phyloP scores from a whole-genome alignment of 208 protist genomes.

The Crithidia mellificae region DNA sequence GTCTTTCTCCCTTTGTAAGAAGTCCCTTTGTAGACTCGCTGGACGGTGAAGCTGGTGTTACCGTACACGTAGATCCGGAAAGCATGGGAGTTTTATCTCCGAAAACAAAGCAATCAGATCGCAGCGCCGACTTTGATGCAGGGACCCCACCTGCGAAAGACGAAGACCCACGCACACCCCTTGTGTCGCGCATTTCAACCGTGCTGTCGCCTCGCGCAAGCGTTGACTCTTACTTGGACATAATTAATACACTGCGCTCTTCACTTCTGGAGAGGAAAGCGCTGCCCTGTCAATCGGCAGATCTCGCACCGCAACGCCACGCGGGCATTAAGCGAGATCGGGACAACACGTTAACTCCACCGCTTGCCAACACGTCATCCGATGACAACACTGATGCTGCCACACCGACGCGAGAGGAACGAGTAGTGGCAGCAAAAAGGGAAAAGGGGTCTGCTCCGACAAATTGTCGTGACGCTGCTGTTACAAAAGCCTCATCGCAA shows the following conservation, averaged over 20 bases:
- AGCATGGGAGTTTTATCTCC: no score
- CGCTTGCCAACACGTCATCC: no score
- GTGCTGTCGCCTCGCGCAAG: conserved; percentile 9
- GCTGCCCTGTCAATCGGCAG: no score
- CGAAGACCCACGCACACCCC: not conserved
- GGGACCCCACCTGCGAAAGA: not conserved
- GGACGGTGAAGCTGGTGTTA: not conserved
- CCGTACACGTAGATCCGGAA: no score
- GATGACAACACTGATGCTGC: no score
- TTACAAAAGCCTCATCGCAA: no score
- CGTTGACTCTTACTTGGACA: conserved; percentile 5
- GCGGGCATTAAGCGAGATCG: not conserved
- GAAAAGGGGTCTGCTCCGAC: no score
- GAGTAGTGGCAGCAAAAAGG: no score
- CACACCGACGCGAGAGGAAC: not conserved
- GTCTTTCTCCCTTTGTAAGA: not conserved
- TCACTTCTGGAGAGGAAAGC: not conserved
- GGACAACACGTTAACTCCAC: not conserved
- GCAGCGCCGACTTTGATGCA: no score
- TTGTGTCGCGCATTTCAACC: not conserved
- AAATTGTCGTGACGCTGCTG: no score
- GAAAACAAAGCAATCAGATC: no score
- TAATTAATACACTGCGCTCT: conserved; percentile 2
- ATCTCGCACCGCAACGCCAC: not conserved
- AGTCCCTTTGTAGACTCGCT: not conserved